These are phyloP conservation scores for Plantago rigida DNA, from an alignment of 305 asterid genomes.

Conservation along the genomic window DNA sequence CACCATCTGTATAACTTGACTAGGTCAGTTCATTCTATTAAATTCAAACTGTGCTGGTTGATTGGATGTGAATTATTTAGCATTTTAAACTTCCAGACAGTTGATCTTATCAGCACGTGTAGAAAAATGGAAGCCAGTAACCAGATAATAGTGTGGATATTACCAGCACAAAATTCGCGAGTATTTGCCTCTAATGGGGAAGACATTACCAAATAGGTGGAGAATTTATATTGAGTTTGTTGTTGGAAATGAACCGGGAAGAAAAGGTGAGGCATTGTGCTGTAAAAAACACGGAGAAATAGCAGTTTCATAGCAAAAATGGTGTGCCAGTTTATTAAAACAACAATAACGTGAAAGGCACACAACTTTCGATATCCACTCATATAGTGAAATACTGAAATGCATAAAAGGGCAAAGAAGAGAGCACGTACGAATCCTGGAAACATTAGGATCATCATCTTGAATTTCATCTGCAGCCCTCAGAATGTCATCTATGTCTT, in stretches of 20 bases:
- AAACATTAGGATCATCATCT: constrained; percentile 72
- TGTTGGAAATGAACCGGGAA: neutral
- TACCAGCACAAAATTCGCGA: neutral
- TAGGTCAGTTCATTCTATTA: neutral
- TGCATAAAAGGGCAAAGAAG: constrained; percentile 3
- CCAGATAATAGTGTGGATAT: neutral
- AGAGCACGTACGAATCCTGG: constrained; percentile 66
- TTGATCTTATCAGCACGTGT: neutral
- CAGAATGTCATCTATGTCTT: constrained; percentile 82
- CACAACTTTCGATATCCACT: constrained; percentile 15
- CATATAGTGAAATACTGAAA: constrained; percentile 7
- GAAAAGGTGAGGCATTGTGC: constrained; percentile 7
- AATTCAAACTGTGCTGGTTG: neutral
- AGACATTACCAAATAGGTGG: neutral
- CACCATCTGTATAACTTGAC: neutral
- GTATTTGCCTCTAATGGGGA: neutral
- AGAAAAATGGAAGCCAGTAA: neutral
- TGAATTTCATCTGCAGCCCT: constrained; percentile 96
- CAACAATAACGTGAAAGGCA: neutral
- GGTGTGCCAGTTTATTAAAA: neutral
- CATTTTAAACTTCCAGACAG: neutral
- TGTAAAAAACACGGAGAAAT: neutral
- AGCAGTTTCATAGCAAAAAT: neutral
- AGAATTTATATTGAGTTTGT: neutral
- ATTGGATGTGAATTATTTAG: neutral